These are phyloP conservation scores for Lachancea thermotolerans DNA, from an alignment of 805 yeast genomes.

Conservation along the genomic window DNA sequence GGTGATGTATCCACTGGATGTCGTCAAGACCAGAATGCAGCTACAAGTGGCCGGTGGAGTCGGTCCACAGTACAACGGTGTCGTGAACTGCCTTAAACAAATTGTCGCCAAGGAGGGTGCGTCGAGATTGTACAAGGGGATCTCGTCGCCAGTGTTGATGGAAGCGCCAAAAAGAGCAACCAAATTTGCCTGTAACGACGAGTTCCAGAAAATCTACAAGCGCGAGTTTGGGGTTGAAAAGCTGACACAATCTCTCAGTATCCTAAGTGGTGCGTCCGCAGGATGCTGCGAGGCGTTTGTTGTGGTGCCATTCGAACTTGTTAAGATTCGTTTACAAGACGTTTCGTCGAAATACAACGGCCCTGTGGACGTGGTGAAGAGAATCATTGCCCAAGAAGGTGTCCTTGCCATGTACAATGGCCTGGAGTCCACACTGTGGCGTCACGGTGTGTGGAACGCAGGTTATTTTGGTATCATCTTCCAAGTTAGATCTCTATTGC, in stretches of 20 bases:
- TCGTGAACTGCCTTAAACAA: constrained; percentile 75
- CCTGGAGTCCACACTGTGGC: constrained; percentile 93
- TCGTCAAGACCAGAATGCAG: constrained; percentile 94
- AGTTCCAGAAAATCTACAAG: constrained; percentile 84
- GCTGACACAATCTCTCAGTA: constrained; percentile 76
- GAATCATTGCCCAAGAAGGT: constrained; percentile 72
- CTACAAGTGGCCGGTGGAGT: constrained; percentile 51
- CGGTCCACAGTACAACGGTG: constrained; percentile 60
- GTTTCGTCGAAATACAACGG: constrained; percentile 73
- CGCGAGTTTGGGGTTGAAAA: constrained; percentile 57
- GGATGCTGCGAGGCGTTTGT: constrained; percentile 96
- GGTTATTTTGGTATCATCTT: constrained; percentile 94
- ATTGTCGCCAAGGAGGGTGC: constrained; percentile 84
- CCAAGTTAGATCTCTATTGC: constrained; percentile 75
- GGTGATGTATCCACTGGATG: constrained; percentile 95
- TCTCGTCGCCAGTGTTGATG: constrained; percentile 93
- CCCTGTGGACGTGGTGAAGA: constrained; percentile 71
- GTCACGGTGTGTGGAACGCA: constrained; percentile 96
- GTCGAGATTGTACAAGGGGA: constrained; percentile 82
- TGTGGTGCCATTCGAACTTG: constrained; percentile 95
- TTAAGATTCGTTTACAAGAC: constrained; percentile 93
- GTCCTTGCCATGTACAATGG: constrained; percentile 84
- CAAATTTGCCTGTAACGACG: constrained; percentile 96
- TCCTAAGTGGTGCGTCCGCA: constrained; percentile 95
- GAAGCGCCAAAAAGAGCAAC: constrained; percentile 99